Percentiles rank a stretch among this genome's conserved stretches.
Evolutionary conservation across 169 alveolate genomes (phyloP).

Genomic region (Babesia divergens): DNA sequence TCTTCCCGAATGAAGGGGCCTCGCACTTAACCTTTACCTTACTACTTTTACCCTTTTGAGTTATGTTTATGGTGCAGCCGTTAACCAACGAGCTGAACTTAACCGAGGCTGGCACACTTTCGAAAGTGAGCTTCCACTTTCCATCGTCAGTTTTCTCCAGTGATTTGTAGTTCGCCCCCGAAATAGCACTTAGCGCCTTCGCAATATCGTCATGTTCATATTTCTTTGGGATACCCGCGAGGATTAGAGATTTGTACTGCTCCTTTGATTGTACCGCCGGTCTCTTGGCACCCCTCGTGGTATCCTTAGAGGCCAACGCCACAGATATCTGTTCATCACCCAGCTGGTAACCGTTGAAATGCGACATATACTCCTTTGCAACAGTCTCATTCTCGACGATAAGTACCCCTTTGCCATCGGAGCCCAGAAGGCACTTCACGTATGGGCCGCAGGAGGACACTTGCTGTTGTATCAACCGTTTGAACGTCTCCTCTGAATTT

Average conservation of each 20-base stretch:
- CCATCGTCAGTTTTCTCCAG: constrained; percentile 20
- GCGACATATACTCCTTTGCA: constrained; percentile 15
- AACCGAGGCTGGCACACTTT: constrained; percentile 49
- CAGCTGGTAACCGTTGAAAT: constrained; percentile 29
- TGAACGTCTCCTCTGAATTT: constrained; percentile 25
- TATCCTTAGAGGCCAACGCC: not conserved
- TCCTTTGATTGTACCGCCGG: constrained; percentile 7
- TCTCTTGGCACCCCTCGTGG: constrained; percentile 3
- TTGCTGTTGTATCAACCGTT: constrained; percentile 23
- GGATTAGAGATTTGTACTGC: constrained; percentile 23
- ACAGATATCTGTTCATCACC: constrained; percentile 25
- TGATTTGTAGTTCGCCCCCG: constrained; percentile 15
- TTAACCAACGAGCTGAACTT: constrained; percentile 43
- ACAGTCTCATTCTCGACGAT: constrained; percentile 16
- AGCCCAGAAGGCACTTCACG: constrained; percentile 1
- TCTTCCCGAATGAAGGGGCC: constrained; percentile 26
- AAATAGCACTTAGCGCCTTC: constrained; percentile 15
- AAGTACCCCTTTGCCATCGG: constrained; percentile 19
- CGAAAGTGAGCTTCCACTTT: constrained; percentile 33
- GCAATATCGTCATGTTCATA: constrained; percentile 2
- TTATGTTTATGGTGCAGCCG: constrained; percentile 3
- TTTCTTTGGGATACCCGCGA: constrained; percentile 22
- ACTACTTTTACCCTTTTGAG: constrained; percentile 1
- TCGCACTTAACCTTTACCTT: constrained; percentile 15
- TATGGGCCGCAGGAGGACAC: constrained; percentile 30